phyloP scores from a whole-genome alignment of 495 filamentous ascomycete species.

The Amphirosellinia nigrospora region DNA sequence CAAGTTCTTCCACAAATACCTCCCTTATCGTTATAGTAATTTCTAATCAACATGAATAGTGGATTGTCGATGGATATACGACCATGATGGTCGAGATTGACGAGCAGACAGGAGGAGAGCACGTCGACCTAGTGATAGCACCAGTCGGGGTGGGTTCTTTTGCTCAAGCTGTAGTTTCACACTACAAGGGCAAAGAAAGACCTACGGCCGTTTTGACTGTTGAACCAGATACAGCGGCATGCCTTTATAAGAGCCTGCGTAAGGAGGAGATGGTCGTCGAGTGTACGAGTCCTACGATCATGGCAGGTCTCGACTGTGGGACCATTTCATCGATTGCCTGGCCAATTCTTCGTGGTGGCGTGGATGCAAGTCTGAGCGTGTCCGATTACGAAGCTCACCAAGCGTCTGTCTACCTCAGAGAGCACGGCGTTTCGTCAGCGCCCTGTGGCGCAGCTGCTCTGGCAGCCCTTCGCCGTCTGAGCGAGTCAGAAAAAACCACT shows the following conservation, averaged over 20 bases:
- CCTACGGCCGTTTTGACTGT: conserved; percentile 56
- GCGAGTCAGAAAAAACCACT: conserved; percentile 32
- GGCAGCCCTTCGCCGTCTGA: conserved; percentile 59
- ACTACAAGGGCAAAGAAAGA: conserved; percentile 58
- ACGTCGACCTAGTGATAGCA: conserved; percentile 53
- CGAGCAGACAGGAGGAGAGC: conserved; percentile 50
- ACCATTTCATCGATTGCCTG: conserved; percentile 68
- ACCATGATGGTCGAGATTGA: conserved; percentile 71
- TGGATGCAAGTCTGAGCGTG: conserved; percentile 65
- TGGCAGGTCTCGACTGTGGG: conserved; percentile 73
- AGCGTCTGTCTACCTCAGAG: conserved; percentile 56
- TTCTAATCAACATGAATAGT: conserved; percentile 40
- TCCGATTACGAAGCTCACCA: conserved; percentile 61
- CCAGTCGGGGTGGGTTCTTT: conserved; percentile 72
- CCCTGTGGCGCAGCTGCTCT: conserved; percentile 70
- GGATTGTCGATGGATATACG: conserved; percentile 76
- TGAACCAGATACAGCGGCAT: conserved; percentile 68
- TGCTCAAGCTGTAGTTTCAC: conserved; percentile 62
- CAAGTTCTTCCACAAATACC: not conserved
- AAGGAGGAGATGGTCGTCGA: conserved; percentile 51
- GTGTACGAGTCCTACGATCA: conserved; percentile 62
- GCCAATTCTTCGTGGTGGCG: conserved; percentile 58
- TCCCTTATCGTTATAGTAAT: not conserved
- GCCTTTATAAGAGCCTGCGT: conserved; percentile 58
- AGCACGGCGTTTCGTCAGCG: conserved; percentile 55